A percentile compares a stretch with the other conserved stretches of the same genome.
Conservation (phyloP, 106 monocot species). For the Acorus calamus region DNA sequence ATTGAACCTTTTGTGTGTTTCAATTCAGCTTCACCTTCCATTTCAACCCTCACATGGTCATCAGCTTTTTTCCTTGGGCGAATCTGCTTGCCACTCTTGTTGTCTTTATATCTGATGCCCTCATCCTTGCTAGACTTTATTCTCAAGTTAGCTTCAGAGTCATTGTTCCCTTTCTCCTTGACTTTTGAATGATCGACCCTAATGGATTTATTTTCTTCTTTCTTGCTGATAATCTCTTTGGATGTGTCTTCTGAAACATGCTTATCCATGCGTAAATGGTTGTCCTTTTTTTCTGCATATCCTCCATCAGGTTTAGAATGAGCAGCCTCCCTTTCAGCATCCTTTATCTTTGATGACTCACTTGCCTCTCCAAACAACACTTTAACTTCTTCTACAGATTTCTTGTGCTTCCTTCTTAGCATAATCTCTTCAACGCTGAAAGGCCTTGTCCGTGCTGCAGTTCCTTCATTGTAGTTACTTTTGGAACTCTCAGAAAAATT, state of each 20-base stretch:
- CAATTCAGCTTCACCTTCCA: slow-evolving; percentile 22
- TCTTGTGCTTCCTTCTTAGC: slow-evolving; percentile 54
- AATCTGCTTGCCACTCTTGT: slow-evolving; percentile 18
- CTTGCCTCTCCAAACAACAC: slow-evolving; percentile 5
- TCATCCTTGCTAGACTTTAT: slow-evolving; percentile 17
- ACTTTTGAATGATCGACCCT: slow-evolving; percentile 12
- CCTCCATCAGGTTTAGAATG: neutral
- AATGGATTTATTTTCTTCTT: slow-evolving; percentile 14
- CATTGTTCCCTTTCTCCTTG: slow-evolving; percentile 11
- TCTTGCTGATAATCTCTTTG: slow-evolving; percentile 13
- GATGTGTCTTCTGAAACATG: slow-evolving; percentile 6
- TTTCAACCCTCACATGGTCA: slow-evolving; percentile 7
- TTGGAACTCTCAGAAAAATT: slow-evolving; percentile 4
- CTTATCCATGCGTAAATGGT: neutral
- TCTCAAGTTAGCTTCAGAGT: slow-evolving; percentile 14
- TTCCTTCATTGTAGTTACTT: slow-evolving; percentile 38
- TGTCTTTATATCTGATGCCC: slow-evolving; percentile 33
- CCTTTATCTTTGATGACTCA: slow-evolving; percentile 10
- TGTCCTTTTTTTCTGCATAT: neutral
- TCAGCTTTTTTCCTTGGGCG: slow-evolving; percentile 26
- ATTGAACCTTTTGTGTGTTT: slow-evolving; percentile 17
- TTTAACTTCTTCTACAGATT: slow-evolving; percentile 17
- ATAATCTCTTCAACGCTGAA: slow-evolving; percentile 69
- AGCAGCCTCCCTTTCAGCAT: slow-evolving; percentile 2
- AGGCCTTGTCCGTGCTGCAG: slow-evolving; percentile 82